These are phyloP conservation scores for Dactylellina leptospora DNA, from an alignment of 2,329 filamentous ascomycete genomes.

Conservation along the genomic window DNA sequence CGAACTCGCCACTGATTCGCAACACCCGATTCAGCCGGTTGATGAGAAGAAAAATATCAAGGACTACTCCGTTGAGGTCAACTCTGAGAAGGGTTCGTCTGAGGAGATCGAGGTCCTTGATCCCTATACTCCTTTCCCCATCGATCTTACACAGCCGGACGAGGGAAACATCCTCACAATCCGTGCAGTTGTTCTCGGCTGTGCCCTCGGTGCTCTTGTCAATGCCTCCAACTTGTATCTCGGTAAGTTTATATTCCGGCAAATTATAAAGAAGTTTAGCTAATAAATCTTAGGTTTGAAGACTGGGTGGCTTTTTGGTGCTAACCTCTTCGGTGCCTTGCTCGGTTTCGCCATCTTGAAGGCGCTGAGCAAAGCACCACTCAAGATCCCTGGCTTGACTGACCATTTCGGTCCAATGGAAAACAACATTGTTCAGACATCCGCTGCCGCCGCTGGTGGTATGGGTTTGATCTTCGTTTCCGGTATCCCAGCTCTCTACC, in stretches of 20 bases:
- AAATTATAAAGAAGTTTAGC: background rate
- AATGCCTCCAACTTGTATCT: slow-evolving; percentile 72
- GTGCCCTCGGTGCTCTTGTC: slow-evolving; percentile 68
- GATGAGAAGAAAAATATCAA: slow-evolving; percentile 43
- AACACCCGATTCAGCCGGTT: slow-evolving; percentile 17
- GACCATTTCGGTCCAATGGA: slow-evolving; percentile 69
- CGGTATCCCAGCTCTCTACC: slow-evolving; percentile 70
- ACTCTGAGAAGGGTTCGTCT: slow-evolving; percentile 29
- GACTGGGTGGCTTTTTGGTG: slow-evolving; percentile 65
- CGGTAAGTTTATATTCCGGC: slow-evolving; percentile 59
- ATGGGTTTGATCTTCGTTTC: slow-evolving; percentile 69
- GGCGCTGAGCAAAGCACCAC: slow-evolving; percentile 62
- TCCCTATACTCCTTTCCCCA: slow-evolving; percentile 60
- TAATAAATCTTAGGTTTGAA: slow-evolving; percentile 62
- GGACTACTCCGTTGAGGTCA: slow-evolving; percentile 40
- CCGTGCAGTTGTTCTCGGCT: slow-evolving; percentile 67
- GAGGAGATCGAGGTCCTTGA: slow-evolving; percentile 52
- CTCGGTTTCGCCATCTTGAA: slow-evolving; percentile 70
- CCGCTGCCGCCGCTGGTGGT: slow-evolving; percentile 69
- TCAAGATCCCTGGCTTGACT: slow-evolving; percentile 65
- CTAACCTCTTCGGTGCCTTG: slow-evolving; percentile 66
- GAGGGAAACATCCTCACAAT: slow-evolving; percentile 66
- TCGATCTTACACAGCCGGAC: slow-evolving; percentile 61
- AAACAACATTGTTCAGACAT: slow-evolving; percentile 70
- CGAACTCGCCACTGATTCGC: slow-evolving; percentile 20